Base-by-base conservation (phyloP, 2,329 filamentous ascomycete genomes). In the Xylaria sp. region DNA sequence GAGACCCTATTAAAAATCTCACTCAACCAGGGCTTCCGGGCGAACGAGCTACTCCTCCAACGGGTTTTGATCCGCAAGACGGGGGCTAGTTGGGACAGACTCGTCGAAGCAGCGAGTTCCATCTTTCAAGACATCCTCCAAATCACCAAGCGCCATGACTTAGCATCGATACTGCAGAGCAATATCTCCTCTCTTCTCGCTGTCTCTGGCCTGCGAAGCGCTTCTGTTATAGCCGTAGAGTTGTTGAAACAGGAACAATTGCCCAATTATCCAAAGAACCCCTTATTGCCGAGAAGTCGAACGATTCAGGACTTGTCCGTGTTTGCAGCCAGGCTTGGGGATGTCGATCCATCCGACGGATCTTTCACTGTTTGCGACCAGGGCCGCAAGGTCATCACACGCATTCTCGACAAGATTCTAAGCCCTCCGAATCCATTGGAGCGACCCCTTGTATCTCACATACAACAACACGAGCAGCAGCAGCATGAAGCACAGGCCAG, bases 241-340 rank as follows among this genome's bases (percentile, higher is more conserved):
- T 67, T 81, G 56, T 69, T 80, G 36, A 78, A 78, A 63, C 79
- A 80, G 69, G 79, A 81, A 61, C 77, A 78, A 66, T 73, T 76
- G 5, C 75, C 76, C n/a, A 76, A 76, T 18, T 77, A 79, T 60
- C 78, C 78, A 8, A 76, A 75, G 67, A 72, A 76, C n/a, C 77
- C 78, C n/a, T 71, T 78, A 48, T 64, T 81, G 23, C 78, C 78
- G 18, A 74, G 79, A 28, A 80, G 79, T 62, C 76, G 78, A 59
- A 81, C 79, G 5, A 80, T 81, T 23, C 79, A 80, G 67, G 77
- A 80, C 60, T 70, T 81, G 15, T 76, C 79, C 15, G 77, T 80
- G 4, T 80, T 81, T 52, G 79, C 78, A 13, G 74, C 78, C 25
- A 64, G 77, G n/a, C 71, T 81, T 8, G 79, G 75, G 2, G 72